A percentile compares a stretch with the other conserved stretches of the same genome.
Conservation (phyloP, 2,329 filamentous ascomycete genomes). For the Fusarium sp. region DNA sequence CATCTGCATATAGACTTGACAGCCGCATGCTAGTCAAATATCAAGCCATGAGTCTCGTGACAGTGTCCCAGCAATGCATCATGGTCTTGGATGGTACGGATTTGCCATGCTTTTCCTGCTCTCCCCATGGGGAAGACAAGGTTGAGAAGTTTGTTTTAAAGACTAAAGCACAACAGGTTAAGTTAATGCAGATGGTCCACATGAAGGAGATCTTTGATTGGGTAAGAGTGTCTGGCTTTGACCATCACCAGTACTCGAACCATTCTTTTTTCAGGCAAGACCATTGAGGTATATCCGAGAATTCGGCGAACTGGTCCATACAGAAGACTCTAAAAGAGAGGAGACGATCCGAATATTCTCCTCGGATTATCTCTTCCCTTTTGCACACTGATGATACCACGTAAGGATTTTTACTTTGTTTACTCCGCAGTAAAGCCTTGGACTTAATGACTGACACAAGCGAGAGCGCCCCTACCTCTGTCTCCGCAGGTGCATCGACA, state of each 20-base stretch:
- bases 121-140: constrained; percentile 32
- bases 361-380: constrained; percentile 1
- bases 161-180: constrained; percentile 4
- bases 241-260: background rate
- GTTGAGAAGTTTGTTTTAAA: background rate
- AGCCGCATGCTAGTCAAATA: background rate
- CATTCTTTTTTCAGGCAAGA: background rate
- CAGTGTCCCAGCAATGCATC: background rate
- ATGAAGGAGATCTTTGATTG: background rate
- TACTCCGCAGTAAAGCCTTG: background rate
- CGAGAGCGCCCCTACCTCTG: background rate
- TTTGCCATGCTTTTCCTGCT: background rate
- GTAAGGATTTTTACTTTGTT: no score
- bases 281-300: constrained; percentile 23
- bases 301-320: constrained; percentile 31
- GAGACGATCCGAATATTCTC: constrained; percentile 37
- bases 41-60: constrained; percentile 1
- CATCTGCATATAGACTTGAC: no score
- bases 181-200: background rate
- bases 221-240: background rate
- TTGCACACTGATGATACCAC: no score
- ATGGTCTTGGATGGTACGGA: background rate
- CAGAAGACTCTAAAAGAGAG: background rate
- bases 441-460: background rate
- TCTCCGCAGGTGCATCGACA: background rate